Evolutionary conservation across 1,284 basidiomycete species (phyloP), one percentile per base, ranked within the genome.

Genomic region (Puccinia polysora): DNA sequence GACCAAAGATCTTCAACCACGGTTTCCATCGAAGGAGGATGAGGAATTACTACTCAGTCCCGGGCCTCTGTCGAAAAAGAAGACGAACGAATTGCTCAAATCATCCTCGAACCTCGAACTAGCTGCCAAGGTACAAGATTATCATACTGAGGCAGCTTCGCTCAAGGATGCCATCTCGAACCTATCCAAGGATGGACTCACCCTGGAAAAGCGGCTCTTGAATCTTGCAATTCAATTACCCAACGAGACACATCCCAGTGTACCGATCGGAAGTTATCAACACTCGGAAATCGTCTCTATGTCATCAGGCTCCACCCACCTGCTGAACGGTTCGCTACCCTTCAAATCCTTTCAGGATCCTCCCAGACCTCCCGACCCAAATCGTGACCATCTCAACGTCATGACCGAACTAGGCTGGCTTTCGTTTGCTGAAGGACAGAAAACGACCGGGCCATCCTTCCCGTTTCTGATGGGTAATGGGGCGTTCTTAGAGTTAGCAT

Each of bases 401-500:
- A 85, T 86, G 20, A 82, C 83, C 38, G 82, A 84, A 52, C 84
- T 92, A 69, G 85, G 85, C 18, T 83, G 92, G 58, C 81, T 97
- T 45, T 89, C 96, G 80, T 84, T 90, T 23, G 86, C 89, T 73
- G 86, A 89, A 14, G 91, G 85, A 1, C 84, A 89, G 2, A 83
- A 84, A 6, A 86, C 90, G 1, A 88, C 92, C 0, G 96, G 95
- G 25, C 86, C 87, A 0, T 91, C 90, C 7, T 99, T 92, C 91
- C 93, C 93, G 73, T 96, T 90, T 80, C 84, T 98, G 43, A 82
- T 85, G 55, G 89, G 89, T 74, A 88, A 89, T 78, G 87, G 89
- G 10, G 91, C 92, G 0, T 80, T 93, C 20, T 85, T 99, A 52
- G 93, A 97, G 80, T 84, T 89, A 74, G 92, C 95, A 0, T 81